Base-by-base conservation (phyloP, 805 yeast genomes). In the Cyberlindnera petersonii region DNA sequence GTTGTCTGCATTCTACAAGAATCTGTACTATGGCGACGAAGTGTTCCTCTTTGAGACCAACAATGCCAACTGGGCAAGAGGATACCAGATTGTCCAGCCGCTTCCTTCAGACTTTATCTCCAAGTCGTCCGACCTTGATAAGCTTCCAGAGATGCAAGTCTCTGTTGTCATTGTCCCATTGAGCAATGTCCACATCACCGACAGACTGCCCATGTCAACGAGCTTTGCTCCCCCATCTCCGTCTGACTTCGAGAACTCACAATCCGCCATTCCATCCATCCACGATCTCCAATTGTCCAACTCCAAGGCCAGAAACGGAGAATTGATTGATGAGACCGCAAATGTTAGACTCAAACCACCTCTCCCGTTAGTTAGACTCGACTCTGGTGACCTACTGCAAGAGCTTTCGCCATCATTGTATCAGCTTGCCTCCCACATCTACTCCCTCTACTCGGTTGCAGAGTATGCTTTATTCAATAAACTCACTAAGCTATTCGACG, bases 11-110 rank as follows among this genome's bases (percentile, higher is more conserved):
- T 63, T 66, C 44, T 72, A 69, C 59, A 66, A 65, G 43, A 75
- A 82, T 56, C 59, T 82, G 32, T 81, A 76, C 53, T 80, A 81
- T 16, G 95, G 95, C 24, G 94, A 86, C 59, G 86, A 81, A 46
- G 77, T 83, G 23, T 84, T 74, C 57, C 65, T 85, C 15, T 83
- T 86, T 55, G 95, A 86, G 55, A 64, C 72, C 33, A 67, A 73
- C 59, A 59, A 64, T 28, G 68, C 69, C 16, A 72, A 72, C 45
- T 87, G 95, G 95, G 86, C 79, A 18, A 70, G 95, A 50, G 95
- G 88, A 10, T 86, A 87, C 58, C 69, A 76, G 4, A 64, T 82
- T 24, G 65, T 81, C 26, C 72, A 78, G 42, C 89, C 94, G 6
- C 63, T 78, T 38, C 91, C 91, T 1, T 70, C 76, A 23, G 86